A percentile compares a stretch with the other conserved stretches of the same genome.
Evolutionary conservation across 352 stramenopile species (phyloP).

Genomic region (Peronospora belbahrii): DNA sequence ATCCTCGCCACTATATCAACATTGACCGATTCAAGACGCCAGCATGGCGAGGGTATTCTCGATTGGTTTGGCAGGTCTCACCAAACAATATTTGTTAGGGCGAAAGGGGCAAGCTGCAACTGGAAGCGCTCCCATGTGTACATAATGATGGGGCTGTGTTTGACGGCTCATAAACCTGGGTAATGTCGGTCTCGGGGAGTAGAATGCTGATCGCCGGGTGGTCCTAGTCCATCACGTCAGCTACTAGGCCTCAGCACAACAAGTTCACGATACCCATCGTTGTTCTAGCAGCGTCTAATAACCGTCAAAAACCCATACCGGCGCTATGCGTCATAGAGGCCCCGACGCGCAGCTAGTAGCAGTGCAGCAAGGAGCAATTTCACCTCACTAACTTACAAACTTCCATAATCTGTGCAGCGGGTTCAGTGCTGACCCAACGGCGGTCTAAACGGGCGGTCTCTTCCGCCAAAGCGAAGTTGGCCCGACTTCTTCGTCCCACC

Average conservation of each 20-base stretch:
- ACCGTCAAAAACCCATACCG: conserved; percentile 8
- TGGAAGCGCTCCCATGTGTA: conserved; percentile 4
- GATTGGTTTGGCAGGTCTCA: conserved; percentile 43
- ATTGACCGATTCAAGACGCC: conserved; percentile 34
- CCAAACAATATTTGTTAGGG: conserved; percentile 32
- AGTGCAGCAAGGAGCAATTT: conserved; percentile 5
- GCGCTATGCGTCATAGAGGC: conserved; percentile 13
- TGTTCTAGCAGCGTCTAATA: conserved; percentile 19
- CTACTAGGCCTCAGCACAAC: conserved; percentile 28
- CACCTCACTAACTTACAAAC: neutral
- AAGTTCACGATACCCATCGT: conserved; percentile 9
- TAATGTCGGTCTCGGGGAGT: conserved; percentile 9
- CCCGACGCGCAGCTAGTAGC: conserved; percentile 13
- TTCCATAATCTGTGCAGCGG: neutral
- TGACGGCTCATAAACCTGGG: no score
- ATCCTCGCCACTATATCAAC: conserved; percentile 19
- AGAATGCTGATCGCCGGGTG: conserved; percentile 22
- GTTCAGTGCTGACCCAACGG: conserved; percentile 11
- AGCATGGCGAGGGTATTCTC: conserved; percentile 35
- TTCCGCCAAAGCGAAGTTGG: conserved; percentile 74
- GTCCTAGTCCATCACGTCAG: conserved; percentile 42
- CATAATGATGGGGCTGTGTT: no score
- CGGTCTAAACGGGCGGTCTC: conserved; percentile 63
- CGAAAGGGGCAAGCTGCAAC: conserved; percentile 18
- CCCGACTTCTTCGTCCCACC: conserved; percentile 72